Conservation (phyloP, 306 rosid genomes). For the Sindora glabra region DNA sequence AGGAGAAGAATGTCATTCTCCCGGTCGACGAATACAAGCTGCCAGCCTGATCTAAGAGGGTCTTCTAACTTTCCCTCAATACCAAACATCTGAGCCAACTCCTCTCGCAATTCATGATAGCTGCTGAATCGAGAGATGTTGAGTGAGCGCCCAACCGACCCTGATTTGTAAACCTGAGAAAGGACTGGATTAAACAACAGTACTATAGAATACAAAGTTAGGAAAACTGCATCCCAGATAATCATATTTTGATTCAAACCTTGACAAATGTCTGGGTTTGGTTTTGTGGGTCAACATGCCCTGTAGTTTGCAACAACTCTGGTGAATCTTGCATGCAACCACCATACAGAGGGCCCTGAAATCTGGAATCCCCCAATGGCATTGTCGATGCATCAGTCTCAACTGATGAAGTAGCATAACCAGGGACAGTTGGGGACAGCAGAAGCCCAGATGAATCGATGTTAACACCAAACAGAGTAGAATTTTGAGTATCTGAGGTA, state of each 20-base stretch:
- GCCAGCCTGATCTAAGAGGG: constrained; percentile 99
- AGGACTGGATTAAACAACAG: constrained; percentile 16
- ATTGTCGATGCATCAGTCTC: constrained; percentile 49
- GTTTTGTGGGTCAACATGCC: constrained; percentile 54
- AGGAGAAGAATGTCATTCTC: constrained; percentile 95
- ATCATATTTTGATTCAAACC: constrained; percentile 27
- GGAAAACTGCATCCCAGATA: constrained; percentile 4
- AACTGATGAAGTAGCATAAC: constrained; percentile 38
- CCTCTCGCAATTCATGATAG: constrained; percentile 86
- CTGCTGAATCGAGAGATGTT: constrained; percentile 92
- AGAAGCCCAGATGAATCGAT: constrained; percentile 84
- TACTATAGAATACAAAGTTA: not conserved
- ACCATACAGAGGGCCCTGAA: constrained; percentile 53
- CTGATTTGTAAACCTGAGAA: constrained; percentile 71
- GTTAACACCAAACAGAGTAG: constrained; percentile 64
- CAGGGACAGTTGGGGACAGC: constrained; percentile 56
- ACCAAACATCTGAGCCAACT: constrained; percentile 83
- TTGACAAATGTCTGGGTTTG: constrained; percentile 64
- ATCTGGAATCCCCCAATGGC: constrained; percentile 62
- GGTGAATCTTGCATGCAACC: constrained; percentile 55
- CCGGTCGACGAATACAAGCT: constrained; percentile 98
- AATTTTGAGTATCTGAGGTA: constrained; percentile 50
- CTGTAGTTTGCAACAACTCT: constrained; percentile 60
- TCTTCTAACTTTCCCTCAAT: constrained; percentile 88
- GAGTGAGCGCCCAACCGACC: constrained; percentile 84